Conservation (phyloP, 148 eudicot species). For the Dysphania ambrosioides region DNA sequence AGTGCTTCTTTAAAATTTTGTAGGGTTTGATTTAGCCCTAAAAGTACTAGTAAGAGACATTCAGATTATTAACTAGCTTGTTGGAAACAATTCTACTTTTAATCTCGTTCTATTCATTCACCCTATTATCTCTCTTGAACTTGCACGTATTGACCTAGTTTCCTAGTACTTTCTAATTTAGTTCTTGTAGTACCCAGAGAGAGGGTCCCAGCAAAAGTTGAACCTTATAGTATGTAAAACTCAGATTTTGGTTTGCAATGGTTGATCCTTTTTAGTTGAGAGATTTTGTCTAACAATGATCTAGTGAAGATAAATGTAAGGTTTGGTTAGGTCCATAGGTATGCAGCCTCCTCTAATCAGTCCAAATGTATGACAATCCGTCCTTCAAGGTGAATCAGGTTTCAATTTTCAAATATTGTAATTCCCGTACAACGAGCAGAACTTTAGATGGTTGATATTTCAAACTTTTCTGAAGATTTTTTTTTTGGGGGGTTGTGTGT, state of each 20-base stretch:
- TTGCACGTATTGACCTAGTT: background rate
- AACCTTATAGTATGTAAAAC: background rate
- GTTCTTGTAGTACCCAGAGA: background rate
- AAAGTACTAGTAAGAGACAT: background rate
- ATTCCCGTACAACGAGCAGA: background rate
- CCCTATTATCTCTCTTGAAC: background rate
- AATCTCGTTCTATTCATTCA: background rate
- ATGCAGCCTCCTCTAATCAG: background rate
- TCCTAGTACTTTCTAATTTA: background rate
- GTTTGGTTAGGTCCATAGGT: background rate
- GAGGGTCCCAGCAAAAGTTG: background rate
- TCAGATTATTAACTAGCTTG: background rate
- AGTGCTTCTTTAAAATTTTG: background rate
- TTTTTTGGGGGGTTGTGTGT: no score
- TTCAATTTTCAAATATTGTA: background rate
- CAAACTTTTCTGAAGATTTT: background rate
- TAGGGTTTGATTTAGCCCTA: background rate
- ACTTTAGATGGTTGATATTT: background rate
- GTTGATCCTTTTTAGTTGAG: background rate
- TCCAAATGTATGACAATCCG: background rate
- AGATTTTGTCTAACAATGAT: background rate
- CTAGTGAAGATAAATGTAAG: background rate
- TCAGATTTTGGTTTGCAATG: background rate
- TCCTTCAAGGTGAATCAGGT: no score
- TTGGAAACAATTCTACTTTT: background rate